These are phyloP conservation scores for Tieghemiomyces parasiticus DNA, from an alignment of 192 early-diverging fungal species.

Conservation along the genomic window DNA sequence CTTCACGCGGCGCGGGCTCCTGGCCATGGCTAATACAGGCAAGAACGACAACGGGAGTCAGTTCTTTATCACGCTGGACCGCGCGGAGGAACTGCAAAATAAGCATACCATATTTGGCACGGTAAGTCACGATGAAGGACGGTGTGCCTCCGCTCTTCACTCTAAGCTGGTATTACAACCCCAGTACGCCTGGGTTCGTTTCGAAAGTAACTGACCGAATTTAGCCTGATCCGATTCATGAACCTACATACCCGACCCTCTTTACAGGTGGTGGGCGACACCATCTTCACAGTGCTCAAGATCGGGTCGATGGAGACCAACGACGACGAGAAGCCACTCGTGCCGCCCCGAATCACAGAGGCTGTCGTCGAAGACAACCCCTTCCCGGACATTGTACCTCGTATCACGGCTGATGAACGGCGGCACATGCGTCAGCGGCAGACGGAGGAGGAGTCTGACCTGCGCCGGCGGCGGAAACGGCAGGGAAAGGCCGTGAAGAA, in stretches of 20 bases:
- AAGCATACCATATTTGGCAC: slow-evolving; percentile 92
- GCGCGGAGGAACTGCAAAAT: slow-evolving; percentile 66
- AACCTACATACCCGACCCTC: no score
- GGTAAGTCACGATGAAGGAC: no score
- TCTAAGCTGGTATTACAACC: no score
- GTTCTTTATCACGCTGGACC: slow-evolving; percentile 89
- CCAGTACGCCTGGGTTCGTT: no score
- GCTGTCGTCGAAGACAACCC: slow-evolving; percentile 70
- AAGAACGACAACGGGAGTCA: slow-evolving; percentile 72
- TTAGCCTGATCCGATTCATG: no score
- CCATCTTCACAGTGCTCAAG: slow-evolving; percentile 79
- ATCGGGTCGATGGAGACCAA: slow-evolving; percentile 71
- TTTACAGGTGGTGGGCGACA: slow-evolving; percentile 69
- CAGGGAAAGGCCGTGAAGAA: slow-evolving; percentile 25
- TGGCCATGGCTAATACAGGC: slow-evolving; percentile 83
- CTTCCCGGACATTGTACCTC: slow-evolving; percentile 78
- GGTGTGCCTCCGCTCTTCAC: no score
- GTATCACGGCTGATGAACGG: slow-evolving; percentile 31
- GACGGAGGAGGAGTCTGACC: slow-evolving; percentile 21
- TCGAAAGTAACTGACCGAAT: no score
- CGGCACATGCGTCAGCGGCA: slow-evolving; percentile 11
- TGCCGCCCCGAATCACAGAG: slow-evolving; percentile 47
- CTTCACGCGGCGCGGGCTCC: slow-evolving; percentile 74
- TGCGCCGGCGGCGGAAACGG: slow-evolving; percentile 15
- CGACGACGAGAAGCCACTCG: slow-evolving; percentile 60